Evolutionary conservation across 768 basidiomycete species (phyloP), one percentile per base, ranked within the genome.

Genomic region (Russula sp.): DNA sequence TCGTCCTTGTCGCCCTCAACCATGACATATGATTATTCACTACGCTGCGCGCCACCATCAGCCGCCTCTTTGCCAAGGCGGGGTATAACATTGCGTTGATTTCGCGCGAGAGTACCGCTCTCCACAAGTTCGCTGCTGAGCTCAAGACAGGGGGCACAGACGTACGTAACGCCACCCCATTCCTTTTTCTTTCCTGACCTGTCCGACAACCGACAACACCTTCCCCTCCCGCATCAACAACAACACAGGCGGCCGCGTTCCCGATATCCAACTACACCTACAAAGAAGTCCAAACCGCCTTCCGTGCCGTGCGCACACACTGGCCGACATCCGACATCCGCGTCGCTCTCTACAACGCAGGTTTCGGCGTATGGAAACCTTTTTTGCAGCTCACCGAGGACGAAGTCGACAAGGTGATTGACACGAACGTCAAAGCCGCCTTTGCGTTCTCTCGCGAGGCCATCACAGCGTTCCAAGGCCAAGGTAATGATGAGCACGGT

Each of bases 11-110:
- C 11, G 6, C 9, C 30, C 26, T 26, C 44, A 2, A 4, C 38
- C 38, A 1, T 40, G 0, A 2, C 24, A 49, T 18, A 26, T 18
- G 49, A 18, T 38, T 11, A 54, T 24, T 57, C 8, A 58, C 18
- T 7, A 20, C 22, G 16, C 40, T 18, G 3, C 20, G n/a, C n/a
- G n/a, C 1, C 14, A 0, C 3, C 30, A 20, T 26, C 57, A 79
- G 78, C 5, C 76, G 76, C 24, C 63, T 75, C 3, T 79, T 79
- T 62, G 72, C 78, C 3, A 73, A 76, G 57, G 70, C 71, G 14
- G 79, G 79, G 5, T 80, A 79, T 63, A 69, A 75, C 16, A 74
- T 80, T 9, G 79, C 79, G 0, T 64, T 80, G 30, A 73, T 80
- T 36, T 75, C 79, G 3, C 72, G 75, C 9, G 73, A 75, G 49